Percentiles rank a stretch among this genome's conserved stretches.
Evolutionary conservation across 257 asterid genomes (phyloP).

Genomic region (Avicennia marina): DNA sequence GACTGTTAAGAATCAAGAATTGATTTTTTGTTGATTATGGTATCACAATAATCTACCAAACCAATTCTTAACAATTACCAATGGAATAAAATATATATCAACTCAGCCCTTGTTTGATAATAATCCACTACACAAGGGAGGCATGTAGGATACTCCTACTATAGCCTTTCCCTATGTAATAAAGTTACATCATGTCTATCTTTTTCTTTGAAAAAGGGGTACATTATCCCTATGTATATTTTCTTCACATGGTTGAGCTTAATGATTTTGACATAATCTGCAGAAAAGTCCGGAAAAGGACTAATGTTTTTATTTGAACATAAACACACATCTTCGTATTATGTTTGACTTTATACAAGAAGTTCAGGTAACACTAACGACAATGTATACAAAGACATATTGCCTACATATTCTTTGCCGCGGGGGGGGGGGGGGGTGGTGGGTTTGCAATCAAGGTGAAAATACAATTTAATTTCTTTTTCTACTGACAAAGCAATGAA

Average conservation of each 20-base stretch:
- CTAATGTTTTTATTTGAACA: conserved; percentile 6
- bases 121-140: conserved; percentile 14
- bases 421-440: no score
- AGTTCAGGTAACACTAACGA: conserved; percentile 11
- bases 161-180: neutral
- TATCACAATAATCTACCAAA: no score
- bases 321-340: neutral
- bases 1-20: no score
- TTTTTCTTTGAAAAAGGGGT: neutral
- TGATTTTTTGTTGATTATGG: no score
- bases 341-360: neutral
- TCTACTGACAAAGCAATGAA: no score
- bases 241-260: no score
- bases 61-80: neutral
- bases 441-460: no score
- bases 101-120: neutral
- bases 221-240: neutral
- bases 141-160: conserved; percentile 5
- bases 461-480: no score
- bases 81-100: neutral
- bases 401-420: conserved; percentile 2
- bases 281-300: neutral
- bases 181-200: neutral
- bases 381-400: neutral
- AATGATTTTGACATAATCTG: neutral